These are phyloP conservation scores for Phytophthora vignae DNA, from an alignment of 352 stramenopile genomes.

Conservation along the genomic window DNA sequence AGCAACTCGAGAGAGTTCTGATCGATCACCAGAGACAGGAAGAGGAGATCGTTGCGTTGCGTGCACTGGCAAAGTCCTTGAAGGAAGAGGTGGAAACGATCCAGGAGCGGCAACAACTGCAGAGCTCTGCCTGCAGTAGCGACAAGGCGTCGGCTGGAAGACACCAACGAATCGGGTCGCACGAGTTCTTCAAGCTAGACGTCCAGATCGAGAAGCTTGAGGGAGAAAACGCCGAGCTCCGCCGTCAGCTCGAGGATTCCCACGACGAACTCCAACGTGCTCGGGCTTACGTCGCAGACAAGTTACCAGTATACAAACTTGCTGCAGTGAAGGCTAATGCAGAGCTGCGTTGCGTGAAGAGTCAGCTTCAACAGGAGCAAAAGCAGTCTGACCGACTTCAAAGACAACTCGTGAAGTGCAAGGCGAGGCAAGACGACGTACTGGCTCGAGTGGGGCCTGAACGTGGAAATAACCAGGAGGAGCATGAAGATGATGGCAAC, in stretches of 20 bases:
- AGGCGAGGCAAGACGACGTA: constrained; percentile 34
- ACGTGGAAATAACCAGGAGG: constrained; percentile 17
- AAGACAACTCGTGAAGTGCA: constrained; percentile 34
- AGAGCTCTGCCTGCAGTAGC: background rate
- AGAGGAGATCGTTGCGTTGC: constrained; percentile 68
- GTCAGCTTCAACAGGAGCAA: constrained; percentile 48
- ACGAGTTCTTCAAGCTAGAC: constrained; percentile 64
- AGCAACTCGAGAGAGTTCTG: constrained; percentile 56
- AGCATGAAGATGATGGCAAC: background rate
- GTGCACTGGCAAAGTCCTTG: constrained; percentile 58
- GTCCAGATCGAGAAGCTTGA: constrained; percentile 53
- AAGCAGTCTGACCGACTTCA: constrained; percentile 41
- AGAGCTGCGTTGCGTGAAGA: constrained; percentile 46
- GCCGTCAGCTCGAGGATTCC: constrained; percentile 27
- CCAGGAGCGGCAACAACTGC: constrained; percentile 29
- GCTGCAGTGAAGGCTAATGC: constrained; percentile 48
- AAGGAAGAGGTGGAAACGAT: constrained; percentile 65
- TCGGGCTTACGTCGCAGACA: constrained; percentile 24
- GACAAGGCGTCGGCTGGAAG: background rate
- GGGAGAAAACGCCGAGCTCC: constrained; percentile 46
- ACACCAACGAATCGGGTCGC: constrained; percentile 3
- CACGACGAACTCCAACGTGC: constrained; percentile 18
- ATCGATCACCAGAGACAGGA: constrained; percentile 57
- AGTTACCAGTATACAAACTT: constrained; percentile 43
- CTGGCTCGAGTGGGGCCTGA: constrained; percentile 12